These are phyloP conservation scores for Quercus phellos DNA, from an alignment of 331 rosid genomes.

Conservation along the genomic window DNA sequence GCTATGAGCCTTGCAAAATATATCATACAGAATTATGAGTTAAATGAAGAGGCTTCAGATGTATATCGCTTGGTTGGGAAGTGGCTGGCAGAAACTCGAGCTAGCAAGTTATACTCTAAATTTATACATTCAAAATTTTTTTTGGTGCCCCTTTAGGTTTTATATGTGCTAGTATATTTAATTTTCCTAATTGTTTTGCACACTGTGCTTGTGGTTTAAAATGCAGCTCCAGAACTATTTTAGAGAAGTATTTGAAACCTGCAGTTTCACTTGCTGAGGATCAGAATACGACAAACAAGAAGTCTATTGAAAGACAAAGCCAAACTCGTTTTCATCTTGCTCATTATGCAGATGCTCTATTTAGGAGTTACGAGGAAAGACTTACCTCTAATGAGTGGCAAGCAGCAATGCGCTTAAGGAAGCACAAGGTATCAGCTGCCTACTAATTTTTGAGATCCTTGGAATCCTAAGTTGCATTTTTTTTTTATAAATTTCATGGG, in stretches of 20 bases:
- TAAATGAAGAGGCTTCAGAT: slow-evolving; percentile 73
- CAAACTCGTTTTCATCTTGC: slow-evolving; percentile 86
- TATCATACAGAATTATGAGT: slow-evolving; percentile 41
- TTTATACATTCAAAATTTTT: slow-evolving; percentile 1
- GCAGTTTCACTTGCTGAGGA: slow-evolving; percentile 77
- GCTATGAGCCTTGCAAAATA: slow-evolving; percentile 89
- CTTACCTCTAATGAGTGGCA: slow-evolving; percentile 89
- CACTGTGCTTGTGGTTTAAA: slow-evolving; percentile 4
- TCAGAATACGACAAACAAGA: slow-evolving; percentile 49
- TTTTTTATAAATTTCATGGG: slow-evolving; percentile 5
- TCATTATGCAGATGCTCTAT: slow-evolving; percentile 87
- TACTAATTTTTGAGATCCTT: background rate
- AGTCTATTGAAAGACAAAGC: slow-evolving; percentile 54
- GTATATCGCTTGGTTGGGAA: slow-evolving; percentile 83
- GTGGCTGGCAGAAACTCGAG: slow-evolving; percentile 98
- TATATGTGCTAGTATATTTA: slow-evolving; percentile 8
- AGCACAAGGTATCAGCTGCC: slow-evolving; percentile 64
- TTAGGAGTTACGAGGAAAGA: slow-evolving; percentile 85
- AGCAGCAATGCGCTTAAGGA: slow-evolving; percentile 83
- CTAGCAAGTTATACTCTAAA: slow-evolving; percentile 68
- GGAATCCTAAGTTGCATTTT: slow-evolving; percentile 6
- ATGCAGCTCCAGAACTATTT: slow-evolving; percentile 92
- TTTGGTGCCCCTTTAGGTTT: background rate
- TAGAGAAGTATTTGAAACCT: slow-evolving; percentile 84
- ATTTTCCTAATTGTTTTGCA: background rate